Percentiles rank a stretch among this genome's conserved stretches.
Evolutionary conservation across 768 basidiomycete species (phyloP).

Genomic region (Postia placenta): DNA sequence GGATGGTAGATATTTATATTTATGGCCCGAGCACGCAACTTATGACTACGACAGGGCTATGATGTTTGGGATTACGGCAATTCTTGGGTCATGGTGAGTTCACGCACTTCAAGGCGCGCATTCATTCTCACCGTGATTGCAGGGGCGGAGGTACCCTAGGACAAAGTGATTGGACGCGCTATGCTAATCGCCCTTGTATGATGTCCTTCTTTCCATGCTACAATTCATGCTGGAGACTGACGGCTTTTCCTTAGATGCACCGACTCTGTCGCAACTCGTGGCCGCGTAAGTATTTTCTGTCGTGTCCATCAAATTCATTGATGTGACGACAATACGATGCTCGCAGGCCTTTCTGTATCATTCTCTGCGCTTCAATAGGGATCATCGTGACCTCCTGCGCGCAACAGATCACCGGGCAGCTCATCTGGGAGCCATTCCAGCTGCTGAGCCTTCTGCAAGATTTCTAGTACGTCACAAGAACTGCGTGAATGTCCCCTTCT

Average conservation of each 20-base stretch:
- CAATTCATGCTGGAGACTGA: too few species aligned
- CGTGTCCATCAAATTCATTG: neutral
- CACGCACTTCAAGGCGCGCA: neutral
- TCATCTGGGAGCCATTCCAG: slow-evolving; percentile 1
- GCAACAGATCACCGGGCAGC: neutral
- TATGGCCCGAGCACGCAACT: neutral
- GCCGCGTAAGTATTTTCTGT: neutral
- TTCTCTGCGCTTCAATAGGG: neutral
- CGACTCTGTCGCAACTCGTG: neutral
- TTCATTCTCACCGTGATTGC: neutral
- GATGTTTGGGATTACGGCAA: slow-evolving; percentile 3
- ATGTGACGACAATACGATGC: too few species aligned
- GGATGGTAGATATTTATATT: neutral
- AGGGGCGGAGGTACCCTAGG: slow-evolving; percentile 1
- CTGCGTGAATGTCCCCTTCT: neutral
- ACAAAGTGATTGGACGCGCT: slow-evolving; percentile 3
- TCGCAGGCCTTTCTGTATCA: neutral
- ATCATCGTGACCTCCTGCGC: slow-evolving; percentile 2
- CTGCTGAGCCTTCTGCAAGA: neutral
- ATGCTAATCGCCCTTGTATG: neutral
- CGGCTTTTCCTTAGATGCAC: neutral
- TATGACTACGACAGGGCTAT: neutral
- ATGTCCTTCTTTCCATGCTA: too few species aligned
- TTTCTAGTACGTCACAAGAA: neutral
- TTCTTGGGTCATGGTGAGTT: neutral